Base-by-base conservation (phyloP, 345 rosid species). In the Citrus trifoliata region DNA sequence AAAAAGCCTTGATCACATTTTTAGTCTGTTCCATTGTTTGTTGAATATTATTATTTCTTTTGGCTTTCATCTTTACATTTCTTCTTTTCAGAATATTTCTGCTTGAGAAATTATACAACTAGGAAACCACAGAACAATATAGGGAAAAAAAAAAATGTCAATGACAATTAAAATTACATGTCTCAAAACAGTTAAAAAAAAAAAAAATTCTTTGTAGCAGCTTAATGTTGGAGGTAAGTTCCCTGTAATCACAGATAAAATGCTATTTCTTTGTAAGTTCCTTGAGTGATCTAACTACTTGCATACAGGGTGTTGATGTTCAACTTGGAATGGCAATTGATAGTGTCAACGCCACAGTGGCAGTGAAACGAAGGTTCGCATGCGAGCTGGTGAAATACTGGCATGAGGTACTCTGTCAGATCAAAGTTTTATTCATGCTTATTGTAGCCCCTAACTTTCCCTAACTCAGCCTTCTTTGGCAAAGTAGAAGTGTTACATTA, bases 321-420 rank as follows among this genome's bases (percentile, higher is more conserved):
- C 98, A 96, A 82, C 97, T 96, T 27, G 99, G 99, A 74, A 89
- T 94, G 95, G 99, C 99, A 70, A 96, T 96, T 62, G 98, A 94
- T 86, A 94, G 92, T 81, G 83, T 96, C 63, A 94, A 94, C 86
- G 99, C 98, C 74, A 96, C 98, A 80, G 95, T 94, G 76, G 98
- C 99, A 66, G 99, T 96, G 83, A 94, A 96, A 79, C 88, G 98
- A 71, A 91, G 99, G 83, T 97, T 94, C 89, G 93, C 98, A 67
- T 96, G 99, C 82, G 99, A 96, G 89, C 91, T 96, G 92, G 98
- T 92, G 7, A 96, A 92, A 85, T 94, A 90, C 79, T 94, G 98
- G 99, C 94, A 94, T 86, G 98, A 96, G 96, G 99, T 95, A 89
- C 30, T 0, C 22, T 32, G 12, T 32, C 9, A 64, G 19, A 19